These are phyloP conservation scores for Penicillium turbatum DNA, from an alignment of 495 filamentous ascomycete genomes.

Conservation along the genomic window DNA sequence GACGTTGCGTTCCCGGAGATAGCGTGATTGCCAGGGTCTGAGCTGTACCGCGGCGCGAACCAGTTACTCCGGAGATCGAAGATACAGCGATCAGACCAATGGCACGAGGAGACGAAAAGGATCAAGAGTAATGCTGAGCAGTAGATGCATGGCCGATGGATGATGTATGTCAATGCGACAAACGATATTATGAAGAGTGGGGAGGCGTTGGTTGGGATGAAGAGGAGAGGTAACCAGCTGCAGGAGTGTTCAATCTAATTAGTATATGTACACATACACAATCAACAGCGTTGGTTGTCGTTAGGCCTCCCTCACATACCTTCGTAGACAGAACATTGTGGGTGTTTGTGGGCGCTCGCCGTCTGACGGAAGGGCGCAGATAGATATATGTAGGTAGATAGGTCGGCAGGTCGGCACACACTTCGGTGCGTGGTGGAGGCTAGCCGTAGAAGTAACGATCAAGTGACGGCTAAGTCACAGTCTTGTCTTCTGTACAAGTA, in stretches of 20 bases:
- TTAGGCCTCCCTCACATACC: slow-evolving; percentile 46
- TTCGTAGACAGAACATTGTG: slow-evolving; percentile 78
- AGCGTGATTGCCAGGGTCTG: slow-evolving; percentile 20
- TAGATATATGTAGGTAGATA: neutral
- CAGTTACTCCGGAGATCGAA: slow-evolving; percentile 79
- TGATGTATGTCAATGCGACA: slow-evolving; percentile 83
- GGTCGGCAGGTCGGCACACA: too few relatives aligned
- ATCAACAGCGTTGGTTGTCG: neutral
- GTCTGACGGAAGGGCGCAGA: neutral
- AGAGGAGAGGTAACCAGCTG: slow-evolving; percentile 43
- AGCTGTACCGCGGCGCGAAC: slow-evolving; percentile 64
- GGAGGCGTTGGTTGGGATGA: slow-evolving; percentile 65
- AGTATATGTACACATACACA: neutral
- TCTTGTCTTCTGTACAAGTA: too few relatives aligned
- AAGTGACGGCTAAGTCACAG: too few relatives aligned
- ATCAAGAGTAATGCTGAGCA: slow-evolving; percentile 85
- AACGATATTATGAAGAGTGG: slow-evolving; percentile 86
- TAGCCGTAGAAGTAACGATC: too few relatives aligned
- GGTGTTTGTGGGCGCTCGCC: slow-evolving; percentile 7
- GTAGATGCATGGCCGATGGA: slow-evolving; percentile 86
- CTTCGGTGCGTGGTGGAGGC: too few relatives aligned
- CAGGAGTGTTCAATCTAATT: slow-evolving; percentile 30
- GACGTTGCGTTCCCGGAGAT: slow-evolving; percentile 18
- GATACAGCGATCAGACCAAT: slow-evolving; percentile 88
- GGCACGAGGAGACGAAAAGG: slow-evolving; percentile 82